Conservation (phyloP, 2,329 filamentous ascomycete species). For the Hypoxylon sp. region DNA sequence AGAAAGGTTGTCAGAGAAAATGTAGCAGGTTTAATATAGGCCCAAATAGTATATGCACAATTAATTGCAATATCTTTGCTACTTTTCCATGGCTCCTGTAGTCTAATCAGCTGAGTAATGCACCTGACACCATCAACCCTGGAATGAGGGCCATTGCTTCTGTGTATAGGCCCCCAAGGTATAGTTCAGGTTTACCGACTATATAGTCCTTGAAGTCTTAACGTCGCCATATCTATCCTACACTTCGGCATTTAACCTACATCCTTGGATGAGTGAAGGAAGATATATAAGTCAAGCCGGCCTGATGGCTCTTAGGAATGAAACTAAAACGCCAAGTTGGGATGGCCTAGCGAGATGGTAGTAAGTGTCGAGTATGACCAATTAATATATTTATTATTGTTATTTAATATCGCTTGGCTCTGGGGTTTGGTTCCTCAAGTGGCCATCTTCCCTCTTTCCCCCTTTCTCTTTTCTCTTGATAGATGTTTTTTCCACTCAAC, state of each 20-base stretch:
- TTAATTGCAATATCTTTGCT: background rate
- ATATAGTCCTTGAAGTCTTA: background rate
- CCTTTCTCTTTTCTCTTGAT: background rate
- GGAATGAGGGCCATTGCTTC: background rate
- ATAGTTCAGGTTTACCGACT: background rate
- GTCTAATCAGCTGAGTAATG: background rate
- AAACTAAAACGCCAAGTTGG: background rate
- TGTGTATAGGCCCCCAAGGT: background rate
- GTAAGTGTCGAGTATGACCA: background rate
- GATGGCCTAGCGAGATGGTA: background rate
- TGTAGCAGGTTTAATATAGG: background rate
- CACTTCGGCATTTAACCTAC: background rate
- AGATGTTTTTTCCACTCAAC: too few relatives aligned
- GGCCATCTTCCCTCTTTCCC: background rate
- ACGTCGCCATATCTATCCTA: background rate
- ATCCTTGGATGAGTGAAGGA: background rate
- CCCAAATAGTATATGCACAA: background rate
- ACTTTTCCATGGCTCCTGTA: background rate
- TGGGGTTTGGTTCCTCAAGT: background rate
- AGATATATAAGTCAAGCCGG: background rate
- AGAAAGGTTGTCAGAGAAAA: too few relatives aligned
- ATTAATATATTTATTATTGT: background rate
- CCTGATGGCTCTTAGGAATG: background rate
- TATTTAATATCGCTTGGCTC: background rate
- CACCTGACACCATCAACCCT: background rate